A percentile compares a stretch with the other conserved stretches of the same genome.
These are phyloP conservation scores for Toxicodendron radicans DNA, from an alignment of 345 rosid species.

Conservation along the genomic window DNA sequence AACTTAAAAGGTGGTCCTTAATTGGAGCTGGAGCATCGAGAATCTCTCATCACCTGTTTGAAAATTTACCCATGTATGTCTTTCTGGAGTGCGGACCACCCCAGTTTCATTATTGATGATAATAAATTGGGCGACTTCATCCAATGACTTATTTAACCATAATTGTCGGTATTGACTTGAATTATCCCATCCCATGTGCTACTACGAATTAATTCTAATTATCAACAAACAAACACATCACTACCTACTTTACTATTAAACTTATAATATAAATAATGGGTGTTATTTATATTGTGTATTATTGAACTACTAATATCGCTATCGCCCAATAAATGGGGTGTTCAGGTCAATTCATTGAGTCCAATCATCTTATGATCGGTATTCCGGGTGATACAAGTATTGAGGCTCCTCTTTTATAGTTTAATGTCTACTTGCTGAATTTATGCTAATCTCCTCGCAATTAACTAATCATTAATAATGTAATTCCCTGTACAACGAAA, in stretches of 20 bases:
- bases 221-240: no score
- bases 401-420: slow-evolving; percentile 11
- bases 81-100: slow-evolving; percentile 1
- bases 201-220: no score
- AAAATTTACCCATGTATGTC: no score
- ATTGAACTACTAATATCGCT: not conserved
- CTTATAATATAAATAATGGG: not conserved
- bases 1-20: not conserved
- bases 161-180: not conserved
- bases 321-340: not conserved
- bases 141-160: not conserved
- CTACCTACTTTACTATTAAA: no score
- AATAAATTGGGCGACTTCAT: not conserved
- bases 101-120: not conserved
- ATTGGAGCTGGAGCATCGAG: not conserved
- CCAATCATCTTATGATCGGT: slow-evolving; percentile 9
- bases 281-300: not conserved
- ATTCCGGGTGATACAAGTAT: not conserved
- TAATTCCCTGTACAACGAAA: not conserved
- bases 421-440: slow-evolving; percentile 13
- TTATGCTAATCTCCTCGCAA: not conserved
- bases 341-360: slow-evolving; percentile 3
- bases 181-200: not conserved
- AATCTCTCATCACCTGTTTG: not conserved
- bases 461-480: not conserved